phyloP scores from a whole-genome alignment of 129 eudicot genomes.

The Lactuca saligna region DNA sequence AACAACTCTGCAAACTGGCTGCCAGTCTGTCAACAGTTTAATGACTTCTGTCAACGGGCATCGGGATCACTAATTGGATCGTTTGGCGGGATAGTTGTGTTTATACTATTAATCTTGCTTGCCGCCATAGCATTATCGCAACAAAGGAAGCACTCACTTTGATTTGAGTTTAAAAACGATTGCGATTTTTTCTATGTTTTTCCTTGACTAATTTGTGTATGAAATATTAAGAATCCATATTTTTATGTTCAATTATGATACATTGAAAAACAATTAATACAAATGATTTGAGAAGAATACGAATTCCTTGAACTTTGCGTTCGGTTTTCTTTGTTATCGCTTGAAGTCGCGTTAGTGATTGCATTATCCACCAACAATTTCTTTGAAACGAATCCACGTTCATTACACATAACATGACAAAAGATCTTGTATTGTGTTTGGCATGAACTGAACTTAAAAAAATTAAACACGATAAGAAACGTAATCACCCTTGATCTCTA shows the following conservation, averaged over 20 bases:
- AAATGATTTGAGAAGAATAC: not conserved
- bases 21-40: slow-evolving; percentile 65
- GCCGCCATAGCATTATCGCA: slow-evolving; percentile 52
- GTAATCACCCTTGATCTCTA: too few relatives aligned
- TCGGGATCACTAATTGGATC: slow-evolving; percentile 80
- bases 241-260: slow-evolving; percentile 4
- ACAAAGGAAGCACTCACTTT: slow-evolving; percentile 16
- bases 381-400: not conserved
- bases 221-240: slow-evolving; percentile 4
- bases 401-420: too few relatives aligned
- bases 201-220: not conserved
- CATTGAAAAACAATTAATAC: slow-evolving; percentile 3
- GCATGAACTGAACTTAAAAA: too few relatives aligned
- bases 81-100: slow-evolving; percentile 45
- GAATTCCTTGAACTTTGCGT: not conserved
- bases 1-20: slow-evolving; percentile 61
- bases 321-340: too few relatives aligned
- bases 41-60: slow-evolving; percentile 46
- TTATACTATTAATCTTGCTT: slow-evolving; percentile 51
- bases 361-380: not conserved
- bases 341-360: not conserved
- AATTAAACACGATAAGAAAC: too few relatives aligned
- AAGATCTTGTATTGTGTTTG: too few relatives aligned
- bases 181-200: not conserved
- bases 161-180: slow-evolving; percentile 8